Percentiles rank a stretch among this genome's conserved stretches.
These are phyloP conservation scores for Fusarium sp. DNA, from an alignment of 2,329 filamentous ascomycete species.

Conservation along the genomic window DNA sequence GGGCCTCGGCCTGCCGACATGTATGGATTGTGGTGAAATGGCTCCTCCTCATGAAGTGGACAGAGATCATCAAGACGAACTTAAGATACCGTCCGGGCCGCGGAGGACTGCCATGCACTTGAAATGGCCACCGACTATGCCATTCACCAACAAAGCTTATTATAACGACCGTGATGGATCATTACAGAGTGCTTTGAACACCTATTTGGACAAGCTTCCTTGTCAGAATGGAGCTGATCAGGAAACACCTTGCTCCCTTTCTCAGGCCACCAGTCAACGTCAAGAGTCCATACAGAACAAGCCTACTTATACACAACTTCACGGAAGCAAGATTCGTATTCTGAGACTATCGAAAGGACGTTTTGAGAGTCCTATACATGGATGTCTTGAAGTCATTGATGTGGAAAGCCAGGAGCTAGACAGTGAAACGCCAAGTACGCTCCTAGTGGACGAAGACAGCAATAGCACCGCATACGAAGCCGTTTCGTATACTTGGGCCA, in stretches of 20 bases:
- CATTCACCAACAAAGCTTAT: background rate
- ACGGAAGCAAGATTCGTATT: background rate
- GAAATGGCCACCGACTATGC: background rate
- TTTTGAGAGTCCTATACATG: background rate
- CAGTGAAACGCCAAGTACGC: background rate
- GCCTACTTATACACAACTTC: background rate
- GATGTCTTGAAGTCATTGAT: background rate
- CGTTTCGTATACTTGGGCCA: background rate
- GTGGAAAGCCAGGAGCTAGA: fast-evolving
- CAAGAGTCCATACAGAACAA: background rate
- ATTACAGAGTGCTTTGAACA: background rate
- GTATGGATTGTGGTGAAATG: background rate
- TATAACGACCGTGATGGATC: background rate
- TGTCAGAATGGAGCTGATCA: fast-evolving
- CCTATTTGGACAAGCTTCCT: background rate
- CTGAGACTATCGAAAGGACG: background rate
- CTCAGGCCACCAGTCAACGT: fast-evolving
- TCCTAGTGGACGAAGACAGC: fast-evolving
- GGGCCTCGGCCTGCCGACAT: background rate
- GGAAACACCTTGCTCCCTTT: fast-evolving
- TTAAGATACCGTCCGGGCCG: background rate
- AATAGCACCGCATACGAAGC: background rate
- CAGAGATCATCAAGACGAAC: background rate
- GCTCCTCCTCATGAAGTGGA: background rate
- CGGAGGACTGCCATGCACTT: background rate